Evolutionary conservation across 495 filamentous ascomycete genomes (phyloP), one percentile per base, ranked within the genome.

Genomic region (Talaromyces borbonicus): DNA sequence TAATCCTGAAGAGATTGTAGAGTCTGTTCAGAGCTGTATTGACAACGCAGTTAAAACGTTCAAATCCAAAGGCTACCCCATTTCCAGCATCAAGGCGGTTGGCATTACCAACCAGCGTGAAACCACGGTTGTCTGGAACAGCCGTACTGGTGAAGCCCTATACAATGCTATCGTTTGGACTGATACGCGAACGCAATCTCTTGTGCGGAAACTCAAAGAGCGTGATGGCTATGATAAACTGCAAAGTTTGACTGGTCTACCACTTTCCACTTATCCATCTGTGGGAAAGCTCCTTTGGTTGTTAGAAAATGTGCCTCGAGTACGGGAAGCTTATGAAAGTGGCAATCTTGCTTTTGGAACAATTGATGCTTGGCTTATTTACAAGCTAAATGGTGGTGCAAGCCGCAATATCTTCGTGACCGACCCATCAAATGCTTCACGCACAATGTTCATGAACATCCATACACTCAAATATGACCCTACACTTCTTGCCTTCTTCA

Each of bases 371-470:
- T 97, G 90, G 90, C 69, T 97, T 27, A 78, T 95, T 7, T 96
- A 89, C 63, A 80, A 83, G 55, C 74, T 97, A 47, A 96, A 94
- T 53, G 90, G 89, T 44, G 86, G 86, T 23, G 75, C 69, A 27
- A 54, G 71, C 12, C 77, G 77, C 26, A 76, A 80, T 40, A 58
- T 92, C 25, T 83, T 85, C 59, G 86, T 97, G 45, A 90, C 90
- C 11, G 90, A 97, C 62, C 76, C 81, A 23, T 94, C 90, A 38
- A 97, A 97, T 63, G 90, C 90, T 11, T 93, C 87, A 22, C 71
- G 90, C 41, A 97, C 90, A 29, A 96, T 95, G 90, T 95, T 96
- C 63, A 87, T 94, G 74, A 92, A 95, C 56, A 67, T 97, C 22
- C 72, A 83, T 51, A 86, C 80, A 2, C 62, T 93, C 14, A 65